Conservation (phyloP, 2,329 filamentous ascomycete genomes). For the Arthrinium phaeospermum region DNA sequence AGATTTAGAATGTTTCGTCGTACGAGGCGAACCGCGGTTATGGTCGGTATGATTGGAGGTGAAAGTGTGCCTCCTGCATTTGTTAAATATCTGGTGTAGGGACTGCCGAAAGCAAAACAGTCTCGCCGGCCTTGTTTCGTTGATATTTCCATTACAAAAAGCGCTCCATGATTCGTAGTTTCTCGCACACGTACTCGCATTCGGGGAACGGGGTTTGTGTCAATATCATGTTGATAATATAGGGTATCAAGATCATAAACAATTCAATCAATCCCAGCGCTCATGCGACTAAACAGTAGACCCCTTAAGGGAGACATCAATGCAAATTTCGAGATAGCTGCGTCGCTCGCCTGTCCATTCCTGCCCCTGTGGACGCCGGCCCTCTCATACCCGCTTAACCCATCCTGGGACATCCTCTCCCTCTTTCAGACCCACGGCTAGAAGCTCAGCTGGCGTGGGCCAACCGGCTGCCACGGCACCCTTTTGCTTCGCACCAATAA, state of each 20-base stretch:
- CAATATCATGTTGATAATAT: not conserved
- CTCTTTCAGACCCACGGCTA: constrained; percentile 64
- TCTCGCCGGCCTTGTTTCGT: not conserved
- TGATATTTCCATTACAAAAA: not conserved
- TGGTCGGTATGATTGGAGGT: no score
- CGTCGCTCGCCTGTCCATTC: not conserved
- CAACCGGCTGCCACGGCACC: constrained; percentile 74
- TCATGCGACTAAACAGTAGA: not conserved
- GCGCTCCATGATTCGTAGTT: no score
- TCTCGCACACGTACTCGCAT: not conserved
- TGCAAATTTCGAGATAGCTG: not conserved
- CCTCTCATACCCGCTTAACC: constrained; percentile 50
- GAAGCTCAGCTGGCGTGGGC: constrained; percentile 73
- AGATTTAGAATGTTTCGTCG: not conserved
- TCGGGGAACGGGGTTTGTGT: not conserved
- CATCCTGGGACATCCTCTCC: constrained; percentile 74
- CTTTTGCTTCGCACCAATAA: constrained; percentile 75
- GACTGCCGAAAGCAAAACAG: not conserved
- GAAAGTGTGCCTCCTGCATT: no score
- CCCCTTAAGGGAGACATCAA: not conserved
- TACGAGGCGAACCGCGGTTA: not conserved
- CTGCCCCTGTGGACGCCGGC: not conserved
- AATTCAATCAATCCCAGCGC: not conserved
- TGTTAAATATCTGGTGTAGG: not conserved
- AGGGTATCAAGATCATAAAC: constrained; percentile 15